Conservation (phyloP, 371 early-diverging fungal species). For the Zychaea mexicana region DNA sequence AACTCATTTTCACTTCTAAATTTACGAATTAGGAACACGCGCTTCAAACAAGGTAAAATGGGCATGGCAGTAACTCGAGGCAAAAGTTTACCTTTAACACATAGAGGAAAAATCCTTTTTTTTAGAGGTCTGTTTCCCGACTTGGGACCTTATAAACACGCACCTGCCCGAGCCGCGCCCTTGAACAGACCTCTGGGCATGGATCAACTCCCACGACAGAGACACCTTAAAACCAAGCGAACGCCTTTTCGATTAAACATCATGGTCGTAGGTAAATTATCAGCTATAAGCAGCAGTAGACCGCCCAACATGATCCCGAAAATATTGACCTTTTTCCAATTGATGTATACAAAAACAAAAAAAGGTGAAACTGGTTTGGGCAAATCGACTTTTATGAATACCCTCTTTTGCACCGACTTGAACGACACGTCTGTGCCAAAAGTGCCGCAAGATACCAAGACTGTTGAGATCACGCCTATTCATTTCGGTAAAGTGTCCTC, state of each 20-base stretch:
- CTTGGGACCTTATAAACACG: conserved; percentile 84
- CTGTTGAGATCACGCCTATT: conserved; percentile 71
- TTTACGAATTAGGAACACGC: conserved; percentile 72
- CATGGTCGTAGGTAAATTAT: conserved; percentile 80
- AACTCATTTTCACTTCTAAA: background rate
- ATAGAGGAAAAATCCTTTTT: background rate
- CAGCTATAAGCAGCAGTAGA: background rate
- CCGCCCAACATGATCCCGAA: too few species aligned
- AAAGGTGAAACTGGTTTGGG: conserved; percentile 87
- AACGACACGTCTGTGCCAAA: conserved; percentile 66
- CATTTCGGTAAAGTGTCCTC: conserved; percentile 62
- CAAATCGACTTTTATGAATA: conserved; percentile 93
- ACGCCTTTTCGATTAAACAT: conserved; percentile 71
- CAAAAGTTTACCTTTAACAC: too few species aligned
- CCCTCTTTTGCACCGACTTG: conserved; percentile 76
- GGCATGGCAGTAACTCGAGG: too few species aligned
- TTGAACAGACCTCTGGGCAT: conserved; percentile 66
- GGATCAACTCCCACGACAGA: conserved; percentile 66
- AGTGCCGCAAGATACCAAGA: conserved; percentile 56
- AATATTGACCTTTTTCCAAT: too few species aligned
- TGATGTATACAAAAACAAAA: background rate
- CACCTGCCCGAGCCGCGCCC: conserved; percentile 45
- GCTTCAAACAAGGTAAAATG: conserved; percentile 63
- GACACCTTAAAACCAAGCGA: conserved; percentile 64
- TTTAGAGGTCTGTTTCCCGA: conserved; percentile 69